Conservation (phyloP, 495 filamentous ascomycete species). For the Clavariopsis aquatica region DNA sequence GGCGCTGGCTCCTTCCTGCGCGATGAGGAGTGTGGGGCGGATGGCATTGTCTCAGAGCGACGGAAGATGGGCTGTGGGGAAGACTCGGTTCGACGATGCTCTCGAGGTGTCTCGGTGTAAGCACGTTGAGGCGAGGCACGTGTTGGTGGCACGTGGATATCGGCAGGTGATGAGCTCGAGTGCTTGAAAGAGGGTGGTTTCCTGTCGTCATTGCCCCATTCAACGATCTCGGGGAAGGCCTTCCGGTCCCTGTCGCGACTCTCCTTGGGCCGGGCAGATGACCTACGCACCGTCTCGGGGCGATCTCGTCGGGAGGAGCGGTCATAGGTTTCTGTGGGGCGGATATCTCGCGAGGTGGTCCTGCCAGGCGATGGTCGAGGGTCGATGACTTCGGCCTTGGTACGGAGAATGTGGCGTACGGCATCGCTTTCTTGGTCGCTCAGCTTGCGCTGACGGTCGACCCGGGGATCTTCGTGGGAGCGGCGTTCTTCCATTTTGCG, state of each 20-base stretch:
- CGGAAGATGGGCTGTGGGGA: constrained; percentile 34
- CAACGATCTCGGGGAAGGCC: constrained; percentile 39
- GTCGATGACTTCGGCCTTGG: constrained; percentile 17
- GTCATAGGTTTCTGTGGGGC: constrained; percentile 18
- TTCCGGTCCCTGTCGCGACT: constrained; percentile 34
- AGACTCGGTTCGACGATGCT: constrained; percentile 30
- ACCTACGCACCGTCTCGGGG: constrained; percentile 27
- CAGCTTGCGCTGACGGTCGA: constrained; percentile 29
- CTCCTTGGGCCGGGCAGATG: constrained; percentile 36
- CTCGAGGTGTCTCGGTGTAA: constrained; percentile 25
- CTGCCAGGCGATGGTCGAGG: constrained; percentile 28
- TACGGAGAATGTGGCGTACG: constrained; percentile 24
- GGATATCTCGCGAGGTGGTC: constrained; percentile 29
- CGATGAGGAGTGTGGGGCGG: constrained; percentile 14
- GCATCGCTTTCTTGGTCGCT: constrained; percentile 16
- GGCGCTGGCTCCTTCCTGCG: constrained; percentile 30
- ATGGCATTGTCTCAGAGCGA: constrained; percentile 40
- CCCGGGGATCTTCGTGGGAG: constrained; percentile 19
- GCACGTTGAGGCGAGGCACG: constrained; percentile 31
- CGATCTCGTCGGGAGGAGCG: constrained; percentile 16
- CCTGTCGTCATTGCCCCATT: constrained; percentile 27
- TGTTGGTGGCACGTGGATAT: constrained; percentile 26
- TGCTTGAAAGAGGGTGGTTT: constrained; percentile 32
- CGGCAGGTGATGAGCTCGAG: constrained; percentile 34
- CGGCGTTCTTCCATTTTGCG: constrained; percentile 27